Evolutionary conservation across 768 basidiomycete genomes (phyloP).

Genomic region (Hygrocybe coccinea): DNA sequence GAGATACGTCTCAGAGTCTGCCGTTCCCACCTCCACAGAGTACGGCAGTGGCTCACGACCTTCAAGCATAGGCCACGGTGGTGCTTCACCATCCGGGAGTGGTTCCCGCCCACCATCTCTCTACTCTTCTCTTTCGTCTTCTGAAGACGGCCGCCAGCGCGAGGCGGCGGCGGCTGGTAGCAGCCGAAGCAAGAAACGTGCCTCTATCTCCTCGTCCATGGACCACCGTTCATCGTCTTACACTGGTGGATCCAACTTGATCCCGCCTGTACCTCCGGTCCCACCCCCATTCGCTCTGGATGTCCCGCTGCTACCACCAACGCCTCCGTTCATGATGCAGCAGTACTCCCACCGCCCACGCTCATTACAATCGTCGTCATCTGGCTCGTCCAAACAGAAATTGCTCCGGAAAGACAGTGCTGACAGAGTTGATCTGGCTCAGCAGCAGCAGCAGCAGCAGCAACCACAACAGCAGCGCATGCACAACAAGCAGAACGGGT

Average conservation of each 20-base stretch:
- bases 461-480: constrained; percentile 15
- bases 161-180: constrained; percentile 29
- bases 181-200: constrained; percentile 20
- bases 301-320: constrained; percentile 67
- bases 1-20: constrained; percentile 45
- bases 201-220: constrained; percentile 24
- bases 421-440: constrained; percentile 6
- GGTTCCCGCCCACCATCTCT: constrained; percentile 51
- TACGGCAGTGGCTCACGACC: constrained; percentile 48
- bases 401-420: constrained; percentile 18
- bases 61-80: constrained; percentile 39
- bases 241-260: constrained; percentile 20
- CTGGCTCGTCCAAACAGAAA: constrained; percentile 31
- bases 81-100: constrained; percentile 19
- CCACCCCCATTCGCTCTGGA: constrained; percentile 49
- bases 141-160: constrained; percentile 48
- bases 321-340: constrained; percentile 72
- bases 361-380: constrained; percentile 28
- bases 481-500: constrained; percentile 16
- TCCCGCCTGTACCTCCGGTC: constrained; percentile 37
- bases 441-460: constrained; percentile 7
- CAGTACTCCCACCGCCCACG: constrained; percentile 43
- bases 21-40: constrained; percentile 29
- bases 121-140: constrained; percentile 48
- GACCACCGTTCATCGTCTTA: constrained; percentile 5